Evolutionary conservation across 2,329 filamentous ascomycete species (phyloP).

Genomic region (Alternaria triticina): DNA sequence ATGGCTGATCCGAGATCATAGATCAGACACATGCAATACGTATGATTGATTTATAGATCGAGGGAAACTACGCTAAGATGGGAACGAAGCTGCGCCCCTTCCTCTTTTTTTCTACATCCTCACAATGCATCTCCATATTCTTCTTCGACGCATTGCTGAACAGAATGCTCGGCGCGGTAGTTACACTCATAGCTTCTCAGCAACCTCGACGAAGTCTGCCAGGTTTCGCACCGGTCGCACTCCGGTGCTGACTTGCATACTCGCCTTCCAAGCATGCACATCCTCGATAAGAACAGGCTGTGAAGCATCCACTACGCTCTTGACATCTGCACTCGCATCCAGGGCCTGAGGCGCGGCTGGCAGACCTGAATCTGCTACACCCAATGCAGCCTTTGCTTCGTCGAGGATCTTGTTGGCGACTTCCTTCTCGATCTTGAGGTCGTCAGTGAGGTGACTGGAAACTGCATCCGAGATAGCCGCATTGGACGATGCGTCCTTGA

Average conservation of each 20-base stretch:
- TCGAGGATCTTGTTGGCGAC: constrained; percentile 57
- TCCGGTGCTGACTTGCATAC: constrained; percentile 73
- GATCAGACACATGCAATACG: not conserved
- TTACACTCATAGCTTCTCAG: constrained; percentile 24
- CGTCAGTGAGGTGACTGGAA: constrained; percentile 54
- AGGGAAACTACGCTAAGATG: not conserved
- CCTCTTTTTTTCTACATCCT: not conserved
- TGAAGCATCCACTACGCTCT: constrained; percentile 32
- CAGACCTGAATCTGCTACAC: constrained; percentile 37
- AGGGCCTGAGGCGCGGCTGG: constrained; percentile 52
- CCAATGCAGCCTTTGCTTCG: constrained; percentile 58
- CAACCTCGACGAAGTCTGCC: constrained; percentile 79
- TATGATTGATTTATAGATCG: not conserved
- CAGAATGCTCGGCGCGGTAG: not conserved
- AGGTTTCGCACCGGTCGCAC: constrained; percentile 76
- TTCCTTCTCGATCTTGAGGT: constrained; percentile 56
- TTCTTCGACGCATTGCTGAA: not conserved
- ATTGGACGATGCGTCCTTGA: constrained; percentile 56
- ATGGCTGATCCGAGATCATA: not conserved
- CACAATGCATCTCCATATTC: not conserved
- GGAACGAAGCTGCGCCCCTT: not conserved
- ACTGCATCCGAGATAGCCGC: constrained; percentile 59
- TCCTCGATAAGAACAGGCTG: constrained; percentile 72
- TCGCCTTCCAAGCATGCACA: constrained; percentile 80
- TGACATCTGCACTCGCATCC: constrained; percentile 27